Conservation (phyloP, 2,329 filamentous ascomycete species). For the Colletotrichum lindemuthianum region DNA sequence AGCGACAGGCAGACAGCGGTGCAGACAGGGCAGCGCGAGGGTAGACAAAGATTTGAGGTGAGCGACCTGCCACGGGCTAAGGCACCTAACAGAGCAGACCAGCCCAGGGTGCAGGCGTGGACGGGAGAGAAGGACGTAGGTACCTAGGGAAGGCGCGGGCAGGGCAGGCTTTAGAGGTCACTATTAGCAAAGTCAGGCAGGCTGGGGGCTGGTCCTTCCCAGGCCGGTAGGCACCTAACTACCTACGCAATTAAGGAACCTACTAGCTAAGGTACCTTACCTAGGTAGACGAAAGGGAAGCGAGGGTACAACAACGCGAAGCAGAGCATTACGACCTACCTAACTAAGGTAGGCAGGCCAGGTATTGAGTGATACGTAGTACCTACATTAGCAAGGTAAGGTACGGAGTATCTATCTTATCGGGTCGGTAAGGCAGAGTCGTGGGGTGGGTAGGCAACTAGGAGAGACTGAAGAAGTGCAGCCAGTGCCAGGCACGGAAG, state of each 20-base stretch:
- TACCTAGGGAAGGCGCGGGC: not conserved
- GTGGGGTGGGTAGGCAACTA: not conserved
- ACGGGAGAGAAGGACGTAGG: constrained; percentile 23
- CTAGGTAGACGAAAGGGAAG: not conserved
- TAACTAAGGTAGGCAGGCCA: too few species aligned
- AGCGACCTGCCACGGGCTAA: too few species aligned
- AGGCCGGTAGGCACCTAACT: too few species aligned
- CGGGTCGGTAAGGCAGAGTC: too few species aligned
- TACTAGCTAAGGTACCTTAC: too few species aligned
- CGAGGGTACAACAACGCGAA: constrained; percentile 4
- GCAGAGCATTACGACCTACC: not conserved
- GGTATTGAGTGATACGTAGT: too few species aligned
- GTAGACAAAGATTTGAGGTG: constrained; percentile 31
- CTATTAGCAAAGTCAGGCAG: too few species aligned
- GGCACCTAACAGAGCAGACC: not conserved
- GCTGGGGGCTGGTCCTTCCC: too few species aligned
- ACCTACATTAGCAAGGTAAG: too few species aligned
- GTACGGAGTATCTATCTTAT: too few species aligned
- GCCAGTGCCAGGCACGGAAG: too few species aligned
- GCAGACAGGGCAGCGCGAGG: constrained; percentile 8
- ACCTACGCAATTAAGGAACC: too few species aligned
- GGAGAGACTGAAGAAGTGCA: not conserved
- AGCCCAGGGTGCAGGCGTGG: constrained; percentile 29
- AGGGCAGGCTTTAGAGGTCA: not conserved
- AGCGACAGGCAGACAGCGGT: not conserved